phyloP scores from a whole-genome alignment of 2,329 filamentous ascomycete genomes.

The Diaporthe sp. region DNA sequence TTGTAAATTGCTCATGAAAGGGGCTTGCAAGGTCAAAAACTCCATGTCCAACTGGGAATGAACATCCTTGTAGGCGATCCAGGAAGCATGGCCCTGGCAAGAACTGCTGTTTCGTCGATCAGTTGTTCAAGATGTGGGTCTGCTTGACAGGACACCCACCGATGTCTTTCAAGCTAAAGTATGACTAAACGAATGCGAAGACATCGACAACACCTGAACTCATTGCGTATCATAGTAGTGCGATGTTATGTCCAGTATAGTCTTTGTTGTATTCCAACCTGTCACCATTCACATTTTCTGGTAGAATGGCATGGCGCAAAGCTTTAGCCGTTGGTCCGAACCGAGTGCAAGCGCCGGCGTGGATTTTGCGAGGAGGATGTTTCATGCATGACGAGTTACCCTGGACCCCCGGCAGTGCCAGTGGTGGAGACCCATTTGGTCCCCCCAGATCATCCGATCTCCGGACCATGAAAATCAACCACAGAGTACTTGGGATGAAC shows the following conservation, averaged over 20 bases:
- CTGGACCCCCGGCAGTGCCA: slow-evolving; percentile 8
- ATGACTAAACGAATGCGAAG: neutral
- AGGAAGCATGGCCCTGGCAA: neutral
- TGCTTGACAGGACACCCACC: neutral
- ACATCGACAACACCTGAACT: neutral
- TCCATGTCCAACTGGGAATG: neutral
- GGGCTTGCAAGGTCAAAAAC: neutral
- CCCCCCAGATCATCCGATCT: slow-evolving; percentile 35
- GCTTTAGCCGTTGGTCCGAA: neutral
- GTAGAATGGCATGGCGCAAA: neutral
- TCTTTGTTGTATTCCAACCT: neutral
- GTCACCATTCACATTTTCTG: neutral
- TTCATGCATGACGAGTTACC: slow-evolving; percentile 22
- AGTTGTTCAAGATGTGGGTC: neutral
- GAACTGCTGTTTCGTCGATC: slow-evolving; percentile 17
- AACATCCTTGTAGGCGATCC: slow-evolving; percentile 9
- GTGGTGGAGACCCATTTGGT: neutral
- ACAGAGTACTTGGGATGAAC: slow-evolving; percentile 17
- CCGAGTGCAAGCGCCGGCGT: slow-evolving; percentile 1
- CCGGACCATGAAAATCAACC: neutral
- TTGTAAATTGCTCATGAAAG: slow-evolving; percentile 12
- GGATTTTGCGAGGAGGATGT: neutral
- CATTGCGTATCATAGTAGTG: no score
- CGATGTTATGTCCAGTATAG: no score
- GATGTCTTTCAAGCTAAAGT: neutral